phyloP scores from a whole-genome alignment of 2,329 filamentous ascomycete species.

The Lecanicillium sp. region DNA sequence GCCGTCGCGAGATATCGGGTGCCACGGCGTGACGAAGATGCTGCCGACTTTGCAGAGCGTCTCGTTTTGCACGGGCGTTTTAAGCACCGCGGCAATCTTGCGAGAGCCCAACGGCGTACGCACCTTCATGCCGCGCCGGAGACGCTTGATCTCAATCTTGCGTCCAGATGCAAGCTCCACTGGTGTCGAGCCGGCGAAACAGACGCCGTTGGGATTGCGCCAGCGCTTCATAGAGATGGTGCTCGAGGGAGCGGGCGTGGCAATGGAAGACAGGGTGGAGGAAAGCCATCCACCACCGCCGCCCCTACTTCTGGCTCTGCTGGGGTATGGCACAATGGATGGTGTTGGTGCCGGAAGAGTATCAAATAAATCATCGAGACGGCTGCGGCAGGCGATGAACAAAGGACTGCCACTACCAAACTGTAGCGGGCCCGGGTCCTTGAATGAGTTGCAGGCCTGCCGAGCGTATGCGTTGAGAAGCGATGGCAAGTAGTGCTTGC shows the following conservation, averaged over 20 bases:
- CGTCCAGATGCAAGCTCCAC: slow-evolving; percentile 37
- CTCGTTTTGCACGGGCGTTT: slow-evolving; percentile 33
- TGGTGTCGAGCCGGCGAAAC: slow-evolving; percentile 43
- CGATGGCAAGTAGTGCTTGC: slow-evolving; percentile 49
- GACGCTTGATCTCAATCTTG: slow-evolving; percentile 29
- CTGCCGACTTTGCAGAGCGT: slow-evolving; percentile 37
- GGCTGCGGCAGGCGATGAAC: slow-evolving; percentile 41
- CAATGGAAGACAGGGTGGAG: slow-evolving; percentile 5
- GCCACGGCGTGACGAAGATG: slow-evolving; percentile 51
- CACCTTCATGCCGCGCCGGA: slow-evolving; percentile 39
- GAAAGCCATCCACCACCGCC: no score
- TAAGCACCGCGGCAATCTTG: slow-evolving; percentile 42
- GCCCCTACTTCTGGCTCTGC: no score
- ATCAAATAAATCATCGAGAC: slow-evolving; percentile 43
- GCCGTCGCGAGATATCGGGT: slow-evolving; percentile 39
- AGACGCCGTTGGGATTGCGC: slow-evolving; percentile 33
- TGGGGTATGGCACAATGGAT: no score
- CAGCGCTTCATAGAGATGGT: slow-evolving; percentile 34
- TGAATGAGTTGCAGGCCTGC: slow-evolving; percentile 55
- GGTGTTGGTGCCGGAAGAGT: slow-evolving; percentile 35
- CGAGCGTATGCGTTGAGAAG: slow-evolving; percentile 47
- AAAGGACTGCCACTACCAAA: slow-evolving; percentile 44
- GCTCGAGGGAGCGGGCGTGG: slow-evolving; percentile 8
- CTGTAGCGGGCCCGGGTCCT: slow-evolving; percentile 48
- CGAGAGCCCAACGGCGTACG: slow-evolving; percentile 42